phyloP scores from a whole-genome alignment of 352 stramenopile genomes.

The Globisporangium cylindrosporum region DNA sequence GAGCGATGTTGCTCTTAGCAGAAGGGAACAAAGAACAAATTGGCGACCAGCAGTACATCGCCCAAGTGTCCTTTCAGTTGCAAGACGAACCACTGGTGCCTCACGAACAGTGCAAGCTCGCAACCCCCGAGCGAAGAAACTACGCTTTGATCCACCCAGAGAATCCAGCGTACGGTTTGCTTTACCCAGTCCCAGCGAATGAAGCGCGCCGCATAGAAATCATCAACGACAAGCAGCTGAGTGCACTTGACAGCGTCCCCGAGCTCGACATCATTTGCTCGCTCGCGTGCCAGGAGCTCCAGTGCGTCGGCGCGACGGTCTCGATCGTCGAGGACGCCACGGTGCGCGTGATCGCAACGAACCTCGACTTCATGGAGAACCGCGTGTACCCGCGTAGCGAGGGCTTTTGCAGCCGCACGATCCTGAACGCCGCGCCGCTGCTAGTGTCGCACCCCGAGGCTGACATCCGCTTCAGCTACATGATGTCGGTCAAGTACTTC shows the following conservation, averaged over 20 bases:
- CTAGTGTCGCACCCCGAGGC: constrained; percentile 45
- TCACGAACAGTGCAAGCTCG: too few relatives aligned
- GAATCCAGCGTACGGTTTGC: too few relatives aligned
- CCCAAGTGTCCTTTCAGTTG: too few relatives aligned
- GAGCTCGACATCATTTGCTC: constrained; percentile 52
- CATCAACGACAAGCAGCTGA: constrained; percentile 21
- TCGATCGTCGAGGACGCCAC: constrained; percentile 42
- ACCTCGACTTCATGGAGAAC: constrained; percentile 22
- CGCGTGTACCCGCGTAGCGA: constrained; percentile 35
- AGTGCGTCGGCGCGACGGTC: constrained; percentile 36
- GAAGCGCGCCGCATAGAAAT: constrained; percentile 32
- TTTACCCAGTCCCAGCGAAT: constrained; percentile 26
- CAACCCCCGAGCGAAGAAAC: too few relatives aligned
- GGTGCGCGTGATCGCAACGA: constrained; percentile 32
- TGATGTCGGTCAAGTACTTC: constrained; percentile 26
- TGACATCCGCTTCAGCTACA: constrained; percentile 48
- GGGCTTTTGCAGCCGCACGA: constrained; percentile 46
- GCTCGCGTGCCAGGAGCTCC: constrained; percentile 36
- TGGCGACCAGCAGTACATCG: too few relatives aligned
- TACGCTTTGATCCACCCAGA: too few relatives aligned
- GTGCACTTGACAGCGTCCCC: constrained; percentile 32
- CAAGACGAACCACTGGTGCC: too few relatives aligned
- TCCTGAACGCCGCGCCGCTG: constrained; percentile 46
- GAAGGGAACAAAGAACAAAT: too few relatives aligned
- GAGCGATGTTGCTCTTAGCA: too few relatives aligned